Evolutionary conservation across 2,329 filamentous ascomycete genomes (phyloP).

Genomic region (Escovopsis weberi): DNA sequence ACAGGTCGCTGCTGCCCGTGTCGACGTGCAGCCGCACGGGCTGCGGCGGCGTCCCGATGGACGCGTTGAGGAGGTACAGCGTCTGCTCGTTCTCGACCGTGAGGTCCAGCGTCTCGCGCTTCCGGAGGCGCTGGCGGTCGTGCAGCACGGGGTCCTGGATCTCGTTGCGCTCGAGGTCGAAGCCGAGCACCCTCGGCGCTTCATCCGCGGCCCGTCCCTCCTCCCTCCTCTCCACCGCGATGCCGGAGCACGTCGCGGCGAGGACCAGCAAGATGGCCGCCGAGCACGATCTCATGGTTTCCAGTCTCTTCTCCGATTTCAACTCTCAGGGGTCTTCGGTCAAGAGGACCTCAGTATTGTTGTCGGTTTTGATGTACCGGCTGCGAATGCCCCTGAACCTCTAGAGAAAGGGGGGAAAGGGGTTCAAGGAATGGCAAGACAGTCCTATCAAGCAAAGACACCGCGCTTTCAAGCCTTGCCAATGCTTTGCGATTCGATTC

Average conservation of each 20-base stretch:
- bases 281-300: constrained; percentile 14
- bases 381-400: too few species aligned
- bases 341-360: background rate
- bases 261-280: constrained; percentile 4
- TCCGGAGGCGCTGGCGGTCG: constrained; percentile 28
- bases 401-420: background rate
- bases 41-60: constrained; percentile 48
- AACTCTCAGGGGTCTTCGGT: too few species aligned
- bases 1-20: constrained; percentile 55
- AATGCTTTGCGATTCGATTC: too few species aligned
- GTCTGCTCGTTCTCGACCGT: constrained; percentile 45
- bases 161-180: constrained; percentile 25
- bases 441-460: too few species aligned
- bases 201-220: constrained; percentile 8
- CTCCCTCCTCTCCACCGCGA: constrained; percentile 15
- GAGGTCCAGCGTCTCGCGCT: constrained; percentile 28
- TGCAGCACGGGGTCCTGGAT: constrained; percentile 27
- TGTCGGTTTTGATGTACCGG: too few species aligned
- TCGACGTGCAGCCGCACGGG: constrained; percentile 45
- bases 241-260: constrained; percentile 6
- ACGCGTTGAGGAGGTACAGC: constrained; percentile 49
- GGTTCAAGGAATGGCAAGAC: too few species aligned
- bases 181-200: constrained; percentile 28
- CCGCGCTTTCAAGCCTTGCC: too few species aligned
- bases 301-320: constrained; percentile 1